Evolutionary conservation across 768 basidiomycete genomes (phyloP).

Genomic region (Austroboletus eburneus): DNA sequence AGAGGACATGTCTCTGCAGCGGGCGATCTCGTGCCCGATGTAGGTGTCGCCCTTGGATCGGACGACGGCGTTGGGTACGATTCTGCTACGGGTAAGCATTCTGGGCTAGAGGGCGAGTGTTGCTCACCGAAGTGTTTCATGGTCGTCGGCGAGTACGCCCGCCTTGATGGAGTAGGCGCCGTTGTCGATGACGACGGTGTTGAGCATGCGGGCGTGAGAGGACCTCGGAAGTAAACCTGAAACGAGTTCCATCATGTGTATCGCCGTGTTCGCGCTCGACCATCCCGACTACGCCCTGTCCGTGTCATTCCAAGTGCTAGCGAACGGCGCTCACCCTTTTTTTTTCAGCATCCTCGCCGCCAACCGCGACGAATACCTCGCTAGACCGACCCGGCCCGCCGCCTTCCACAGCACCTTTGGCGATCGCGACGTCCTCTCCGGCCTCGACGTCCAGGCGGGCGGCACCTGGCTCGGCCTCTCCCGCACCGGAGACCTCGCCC

Average conservation of each 20-base stretch:
- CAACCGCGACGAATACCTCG: constrained; percentile 74
- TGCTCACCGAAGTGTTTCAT: constrained; percentile 28
- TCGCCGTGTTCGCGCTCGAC: constrained; percentile 72
- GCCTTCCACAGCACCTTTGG: constrained; percentile 72
- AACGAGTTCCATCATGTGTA: constrained; percentile 53
- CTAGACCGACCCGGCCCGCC: constrained; percentile 61
- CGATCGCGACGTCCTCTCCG: constrained; percentile 55
- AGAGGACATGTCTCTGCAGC: constrained; percentile 75
- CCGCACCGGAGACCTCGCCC: constrained; percentile 59
- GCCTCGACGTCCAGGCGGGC: constrained; percentile 66
- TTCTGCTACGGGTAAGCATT: too few species aligned
- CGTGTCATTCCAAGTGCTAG: constrained; percentile 14
- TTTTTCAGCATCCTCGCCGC: constrained; percentile 70
- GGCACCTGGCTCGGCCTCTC: constrained; percentile 82
- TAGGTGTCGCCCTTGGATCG: constrained; percentile 86
- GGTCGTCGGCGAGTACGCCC: constrained; percentile 42
- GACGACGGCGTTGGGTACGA: constrained; percentile 77
- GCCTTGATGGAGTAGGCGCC: constrained; percentile 82
- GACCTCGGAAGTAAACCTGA: not conserved
- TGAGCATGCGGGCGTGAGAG: constrained; percentile 9
- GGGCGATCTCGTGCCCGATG: constrained; percentile 78
- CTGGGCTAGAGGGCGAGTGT: too few species aligned
- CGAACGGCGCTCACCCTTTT: not conserved
- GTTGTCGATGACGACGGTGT: constrained; percentile 73
- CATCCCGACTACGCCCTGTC: constrained; percentile 78